These are phyloP conservation scores for Copromyces sp. DNA, from an alignment of 495 filamentous ascomycete genomes.

Conservation along the genomic window DNA sequence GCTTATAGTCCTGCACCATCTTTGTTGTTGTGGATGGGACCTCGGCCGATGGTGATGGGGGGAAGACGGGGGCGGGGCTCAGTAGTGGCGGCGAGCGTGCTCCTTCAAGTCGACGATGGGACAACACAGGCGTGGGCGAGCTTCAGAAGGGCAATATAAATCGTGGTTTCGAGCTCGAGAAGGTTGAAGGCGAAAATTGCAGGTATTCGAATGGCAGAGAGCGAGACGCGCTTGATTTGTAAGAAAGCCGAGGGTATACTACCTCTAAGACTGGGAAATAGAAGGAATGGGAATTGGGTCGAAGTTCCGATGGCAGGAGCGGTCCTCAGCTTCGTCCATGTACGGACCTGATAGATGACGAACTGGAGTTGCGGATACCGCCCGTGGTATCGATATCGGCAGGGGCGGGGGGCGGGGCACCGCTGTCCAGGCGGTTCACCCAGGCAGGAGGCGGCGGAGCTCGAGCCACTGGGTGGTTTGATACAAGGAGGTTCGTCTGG, in stretches of 20 bases:
- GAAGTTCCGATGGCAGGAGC: conserved; percentile 11
- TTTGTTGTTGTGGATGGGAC: background rate
- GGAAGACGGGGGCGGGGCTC: conserved; percentile 1
- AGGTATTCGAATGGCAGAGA: background rate
- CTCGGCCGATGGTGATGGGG: background rate
- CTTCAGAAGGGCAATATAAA: background rate
- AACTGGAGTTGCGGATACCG: background rate
- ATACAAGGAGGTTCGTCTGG: background rate
- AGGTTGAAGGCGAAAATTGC: background rate
- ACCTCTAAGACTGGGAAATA: background rate
- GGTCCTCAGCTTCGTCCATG: background rate
- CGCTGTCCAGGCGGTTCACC: background rate
- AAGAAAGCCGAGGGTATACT: background rate
- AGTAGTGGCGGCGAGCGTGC: background rate
- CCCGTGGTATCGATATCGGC: background rate
- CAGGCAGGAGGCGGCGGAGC: background rate
- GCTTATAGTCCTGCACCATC: conserved; percentile 55
- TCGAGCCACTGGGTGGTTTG: background rate
- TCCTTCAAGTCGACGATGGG: background rate
- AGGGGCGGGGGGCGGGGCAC: background rate
- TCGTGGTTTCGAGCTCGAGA: background rate
- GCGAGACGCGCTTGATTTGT: background rate
- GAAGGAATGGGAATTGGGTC: conserved; percentile 11
- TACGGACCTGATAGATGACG: background rate
- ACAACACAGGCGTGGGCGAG: background rate